Evolutionary conservation across 495 filamentous ascomycete species (phyloP).

Genomic region (Sporormia fimetaria): DNA sequence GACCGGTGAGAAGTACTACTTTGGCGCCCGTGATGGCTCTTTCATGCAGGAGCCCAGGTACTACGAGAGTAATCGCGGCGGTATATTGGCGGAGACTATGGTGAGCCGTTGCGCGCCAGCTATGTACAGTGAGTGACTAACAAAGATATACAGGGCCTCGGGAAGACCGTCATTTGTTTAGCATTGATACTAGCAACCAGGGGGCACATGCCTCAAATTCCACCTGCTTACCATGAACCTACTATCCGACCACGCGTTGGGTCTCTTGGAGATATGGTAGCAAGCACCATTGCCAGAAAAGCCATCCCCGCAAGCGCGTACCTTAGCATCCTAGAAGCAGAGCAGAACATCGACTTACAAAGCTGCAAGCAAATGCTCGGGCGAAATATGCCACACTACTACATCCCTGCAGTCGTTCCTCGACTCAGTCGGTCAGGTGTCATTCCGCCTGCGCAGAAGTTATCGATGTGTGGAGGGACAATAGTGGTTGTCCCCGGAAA

Average conservation of each 20-base stretch:
- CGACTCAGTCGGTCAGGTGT: slow-evolving; percentile 33
- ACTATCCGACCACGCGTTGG: slow-evolving; percentile 17
- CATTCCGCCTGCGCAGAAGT: slow-evolving; percentile 35
- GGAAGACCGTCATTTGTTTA: slow-evolving; percentile 84
- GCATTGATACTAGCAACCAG: slow-evolving; percentile 72
- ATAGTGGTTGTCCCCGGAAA: slow-evolving; percentile 60
- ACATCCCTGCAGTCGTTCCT: slow-evolving; percentile 35
- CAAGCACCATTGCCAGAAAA: slow-evolving; percentile 19
- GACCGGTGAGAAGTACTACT: slow-evolving; percentile 54
- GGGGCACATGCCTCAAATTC: slow-evolving; percentile 53
- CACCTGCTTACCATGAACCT: slow-evolving; percentile 45
- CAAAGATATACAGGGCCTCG: slow-evolving; percentile 41
- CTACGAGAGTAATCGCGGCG: slow-evolving; percentile 68
- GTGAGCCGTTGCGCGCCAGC: slow-evolving; percentile 27
- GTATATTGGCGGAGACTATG: slow-evolving; percentile 68
- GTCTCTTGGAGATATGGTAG: slow-evolving; percentile 12
- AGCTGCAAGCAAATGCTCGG: slow-evolving; percentile 47
- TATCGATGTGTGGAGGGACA: slow-evolving; percentile 57
- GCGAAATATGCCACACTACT: slow-evolving; percentile 37
- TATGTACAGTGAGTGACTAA: neutral
- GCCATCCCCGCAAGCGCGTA: slow-evolving; percentile 53
- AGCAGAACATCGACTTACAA: slow-evolving; percentile 33
- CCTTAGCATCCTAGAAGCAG: slow-evolving; percentile 36
- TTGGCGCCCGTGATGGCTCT: slow-evolving; percentile 51
- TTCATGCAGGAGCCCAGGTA: slow-evolving; percentile 50